A percentile compares a stretch with the other conserved stretches of the same genome.
These are phyloP conservation scores for Talaromyces marneffei DNA, from an alignment of 2,329 filamentous ascomycete species.

Conservation along the genomic window DNA sequence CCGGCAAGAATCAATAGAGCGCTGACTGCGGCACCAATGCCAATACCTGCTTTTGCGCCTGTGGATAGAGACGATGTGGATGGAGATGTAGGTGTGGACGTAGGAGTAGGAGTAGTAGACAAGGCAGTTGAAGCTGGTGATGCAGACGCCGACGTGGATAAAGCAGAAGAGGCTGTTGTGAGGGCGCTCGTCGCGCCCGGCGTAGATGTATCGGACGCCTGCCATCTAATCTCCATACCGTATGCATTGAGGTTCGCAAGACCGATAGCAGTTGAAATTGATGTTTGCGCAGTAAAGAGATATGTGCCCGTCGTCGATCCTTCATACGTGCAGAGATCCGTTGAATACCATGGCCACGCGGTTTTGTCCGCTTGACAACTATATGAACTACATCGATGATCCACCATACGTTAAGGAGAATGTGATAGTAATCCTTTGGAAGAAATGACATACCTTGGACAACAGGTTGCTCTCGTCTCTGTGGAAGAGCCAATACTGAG, in stretches of 20 bases:
- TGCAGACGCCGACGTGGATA: not conserved
- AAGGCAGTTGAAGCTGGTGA: not conserved
- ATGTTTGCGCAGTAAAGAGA: not conserved
- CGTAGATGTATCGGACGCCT: not conserved
- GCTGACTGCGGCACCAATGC: not conserved
- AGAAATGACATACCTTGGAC: slow-evolving; percentile 4
- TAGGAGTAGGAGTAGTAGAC: not conserved
- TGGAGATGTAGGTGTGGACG: not conserved
- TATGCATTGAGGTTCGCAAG: slow-evolving; percentile 8
- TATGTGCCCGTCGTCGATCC: slow-evolving; percentile 3
- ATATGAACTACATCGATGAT: not conserved
- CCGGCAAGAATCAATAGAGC: not conserved
- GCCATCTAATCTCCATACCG: slow-evolving; percentile 7
- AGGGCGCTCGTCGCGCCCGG: not conserved
- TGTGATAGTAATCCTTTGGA: not conserved
- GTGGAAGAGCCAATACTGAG: slow-evolving; percentile 4
- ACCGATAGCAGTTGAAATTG: slow-evolving; percentile 4
- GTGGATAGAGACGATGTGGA: not conserved
- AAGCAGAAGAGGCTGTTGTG: not conserved
- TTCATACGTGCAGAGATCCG: slow-evolving; percentile 8
- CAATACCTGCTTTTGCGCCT: not conserved
- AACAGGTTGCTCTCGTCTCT: slow-evolving; percentile 10
- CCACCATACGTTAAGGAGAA: not conserved
- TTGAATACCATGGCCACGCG: slow-evolving; percentile 11
- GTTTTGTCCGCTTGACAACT: not conserved